Conservation (phyloP, 2,329 filamentous ascomycete species). For the Aspergillus puulaauensis region DNA sequence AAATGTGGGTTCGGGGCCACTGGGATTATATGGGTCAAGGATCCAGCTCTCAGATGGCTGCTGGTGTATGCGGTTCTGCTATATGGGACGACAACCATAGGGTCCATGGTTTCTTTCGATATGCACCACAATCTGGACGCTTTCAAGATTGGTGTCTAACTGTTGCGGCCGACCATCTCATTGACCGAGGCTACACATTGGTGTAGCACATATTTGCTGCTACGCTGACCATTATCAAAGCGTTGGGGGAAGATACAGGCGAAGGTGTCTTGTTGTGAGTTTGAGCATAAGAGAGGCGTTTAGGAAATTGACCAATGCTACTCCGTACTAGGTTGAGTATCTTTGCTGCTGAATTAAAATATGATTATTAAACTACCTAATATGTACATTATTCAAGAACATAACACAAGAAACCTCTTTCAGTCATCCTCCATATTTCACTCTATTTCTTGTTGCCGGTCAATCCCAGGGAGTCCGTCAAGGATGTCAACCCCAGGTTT, state of each 20-base stretch:
- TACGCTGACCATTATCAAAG: not conserved
- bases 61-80: slow-evolving; percentile 13
- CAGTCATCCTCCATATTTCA: not conserved
- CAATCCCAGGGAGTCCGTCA: slow-evolving; percentile 41
- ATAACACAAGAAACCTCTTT: not conserved
- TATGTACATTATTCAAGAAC: not conserved
- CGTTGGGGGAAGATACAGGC: too few species aligned
- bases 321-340: too few species aligned
- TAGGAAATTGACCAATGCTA: too few species aligned
- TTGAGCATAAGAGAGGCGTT: too few species aligned
- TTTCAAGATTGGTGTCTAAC: slow-evolving; percentile 14
- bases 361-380: not conserved
- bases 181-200: slow-evolving; percentile 3
- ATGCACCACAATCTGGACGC: slow-evolving; percentile 9
- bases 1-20: slow-evolving; percentile 8
- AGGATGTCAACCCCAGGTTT: slow-evolving; percentile 52
- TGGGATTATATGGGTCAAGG: slow-evolving; percentile 17
- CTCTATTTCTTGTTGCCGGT: slow-evolving; percentile 51
- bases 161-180: slow-evolving; percentile 11
- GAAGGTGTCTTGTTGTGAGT: too few species aligned
- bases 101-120: slow-evolving; percentile 16
- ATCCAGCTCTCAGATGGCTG: not conserved
- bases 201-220: not conserved
- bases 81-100: slow-evolving; percentile 12
- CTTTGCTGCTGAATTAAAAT: not conserved